A percentile compares a stretch with the other conserved stretches of the same genome.
Conservation (phyloP, 225 moss, liverwort and hornwort genomes). For the Polytrichum commune region DNA sequence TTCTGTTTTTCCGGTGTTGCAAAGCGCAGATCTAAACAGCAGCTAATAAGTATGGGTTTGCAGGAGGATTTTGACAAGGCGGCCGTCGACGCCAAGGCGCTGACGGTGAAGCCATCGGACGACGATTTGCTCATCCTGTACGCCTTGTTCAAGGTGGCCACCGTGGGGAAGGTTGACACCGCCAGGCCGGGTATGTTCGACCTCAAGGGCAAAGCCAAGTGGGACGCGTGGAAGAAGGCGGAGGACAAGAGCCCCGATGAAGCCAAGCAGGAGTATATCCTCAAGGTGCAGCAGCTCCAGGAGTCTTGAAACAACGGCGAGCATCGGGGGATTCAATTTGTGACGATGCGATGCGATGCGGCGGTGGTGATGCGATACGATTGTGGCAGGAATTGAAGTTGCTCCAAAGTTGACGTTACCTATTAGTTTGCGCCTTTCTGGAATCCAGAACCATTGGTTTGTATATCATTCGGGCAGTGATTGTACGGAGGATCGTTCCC, state of each 20-base stretch:
- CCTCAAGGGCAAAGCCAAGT: constrained; percentile 79
- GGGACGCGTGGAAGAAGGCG: constrained; percentile 90
- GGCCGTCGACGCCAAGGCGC: constrained; percentile 60
- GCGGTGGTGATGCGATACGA: no score
- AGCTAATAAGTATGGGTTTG: constrained; percentile 35
- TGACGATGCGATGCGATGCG: no score
- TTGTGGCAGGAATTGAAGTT: no score
- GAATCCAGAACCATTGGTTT: no score
- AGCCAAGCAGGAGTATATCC: constrained; percentile 75
- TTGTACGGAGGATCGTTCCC: no score
- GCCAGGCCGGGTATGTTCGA: constrained; percentile 62
- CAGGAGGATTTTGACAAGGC: constrained; percentile 81
- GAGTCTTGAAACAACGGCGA: constrained; percentile 36
- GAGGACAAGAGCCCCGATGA: constrained; percentile 73
- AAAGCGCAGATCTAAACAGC: no score
- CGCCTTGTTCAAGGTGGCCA: constrained; percentile 67
- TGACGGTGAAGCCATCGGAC: constrained; percentile 53
- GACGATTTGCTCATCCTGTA: constrained; percentile 75
- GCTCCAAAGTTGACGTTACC: no score
- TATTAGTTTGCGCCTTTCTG: no score
- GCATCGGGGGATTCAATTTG: no score
- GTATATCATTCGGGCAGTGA: no score
- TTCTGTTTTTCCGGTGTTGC: no score
- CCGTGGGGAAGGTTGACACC: constrained; percentile 66
- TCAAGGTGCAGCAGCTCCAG: constrained; percentile 76